Evolutionary conservation across 768 basidiomycete species (phyloP).

Genomic region (Podaxis sp.): DNA sequence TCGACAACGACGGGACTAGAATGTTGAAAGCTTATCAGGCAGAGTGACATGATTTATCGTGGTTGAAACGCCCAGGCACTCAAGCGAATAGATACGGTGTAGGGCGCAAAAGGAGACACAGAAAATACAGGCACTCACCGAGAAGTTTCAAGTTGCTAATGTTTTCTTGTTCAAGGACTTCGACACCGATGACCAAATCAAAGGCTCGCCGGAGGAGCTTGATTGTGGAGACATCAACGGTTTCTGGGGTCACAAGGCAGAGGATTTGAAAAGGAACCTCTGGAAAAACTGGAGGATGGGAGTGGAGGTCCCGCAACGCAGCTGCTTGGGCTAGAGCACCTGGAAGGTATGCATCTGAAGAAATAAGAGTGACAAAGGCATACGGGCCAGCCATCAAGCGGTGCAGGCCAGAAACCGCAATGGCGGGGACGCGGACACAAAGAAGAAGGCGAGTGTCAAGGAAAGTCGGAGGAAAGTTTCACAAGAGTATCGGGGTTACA

Average conservation of each 20-base stretch:
- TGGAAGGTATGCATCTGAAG: conserved; percentile 89
- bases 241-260: conserved; percentile 93
- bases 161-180: conserved; percentile 75
- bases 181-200: conserved; percentile 88
- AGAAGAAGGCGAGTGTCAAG: conserved; percentile 11
- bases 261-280: conserved; percentile 76
- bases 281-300: conserved; percentile 52
- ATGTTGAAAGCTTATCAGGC: neutral
- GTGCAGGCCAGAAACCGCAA: conserved; percentile 24
- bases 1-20: neutral
- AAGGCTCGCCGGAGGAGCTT: conserved; percentile 79
- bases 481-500: conserved; percentile 21
- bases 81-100: neutral
- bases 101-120: neutral
- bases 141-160: conserved; percentile 71
- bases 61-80: neutral
- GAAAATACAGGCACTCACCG: conserved; percentile 52
- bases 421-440: conserved; percentile 21
- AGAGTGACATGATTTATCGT: conserved; percentile 1
- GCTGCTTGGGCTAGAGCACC: conserved; percentile 87
- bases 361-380: conserved; percentile 91
- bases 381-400: conserved; percentile 59
- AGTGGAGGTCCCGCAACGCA: conserved; percentile 81
- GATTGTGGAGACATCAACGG: conserved; percentile 80
- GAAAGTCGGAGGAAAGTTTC: conserved; percentile 12